These are phyloP conservation scores for Butyriboletus loyo DNA, from an alignment of 768 basidiomycete species.

Conservation along the genomic window DNA sequence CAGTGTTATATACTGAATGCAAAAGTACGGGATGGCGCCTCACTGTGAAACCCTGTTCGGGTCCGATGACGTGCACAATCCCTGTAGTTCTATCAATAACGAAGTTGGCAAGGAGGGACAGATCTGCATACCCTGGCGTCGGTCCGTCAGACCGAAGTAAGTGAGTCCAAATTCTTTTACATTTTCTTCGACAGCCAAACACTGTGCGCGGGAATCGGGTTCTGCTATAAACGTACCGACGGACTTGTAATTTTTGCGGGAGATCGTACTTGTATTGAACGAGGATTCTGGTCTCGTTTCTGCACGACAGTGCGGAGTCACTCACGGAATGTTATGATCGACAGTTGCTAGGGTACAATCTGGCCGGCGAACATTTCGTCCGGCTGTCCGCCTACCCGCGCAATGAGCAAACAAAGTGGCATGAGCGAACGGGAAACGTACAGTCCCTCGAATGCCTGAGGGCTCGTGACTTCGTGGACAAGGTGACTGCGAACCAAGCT, in stretches of 20 bases:
- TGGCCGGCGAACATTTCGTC: conserved; percentile 73
- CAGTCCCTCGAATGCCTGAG: conserved; percentile 90
- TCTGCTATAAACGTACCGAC: conserved; percentile 76
- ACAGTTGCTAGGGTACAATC: conserved; percentile 90
- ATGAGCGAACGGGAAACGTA: conserved; percentile 33
- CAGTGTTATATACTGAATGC: not conserved
- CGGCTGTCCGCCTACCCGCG: conserved; percentile 59
- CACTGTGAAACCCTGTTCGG: conserved; percentile 91
- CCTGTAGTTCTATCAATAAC: conserved; percentile 40
- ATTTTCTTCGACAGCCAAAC: conserved; percentile 79
- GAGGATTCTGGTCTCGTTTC: not conserved
- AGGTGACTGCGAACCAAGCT: conserved; percentile 39
- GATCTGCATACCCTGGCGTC: conserved; percentile 67
- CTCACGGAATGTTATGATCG: conserved; percentile 86
- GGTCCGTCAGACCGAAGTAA: conserved; percentile 88
- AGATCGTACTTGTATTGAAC: conserved; percentile 49
- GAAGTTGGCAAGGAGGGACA: not conserved
- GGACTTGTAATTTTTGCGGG: conserved; percentile 71
- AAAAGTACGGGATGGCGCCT: conserved; percentile 11
- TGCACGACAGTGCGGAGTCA: conserved; percentile 11
- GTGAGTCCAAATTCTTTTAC: conserved; percentile 90
- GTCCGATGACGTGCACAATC: conserved; percentile 87
- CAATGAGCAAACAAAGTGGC: conserved; percentile 10
- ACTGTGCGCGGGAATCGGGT: conserved; percentile 83
- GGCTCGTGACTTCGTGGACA: conserved; percentile 92